A percentile compares a stretch with the other conserved stretches of the same genome.
Evolutionary conservation across 2,329 filamentous ascomycete genomes (phyloP).

Genomic region (Aspergillus terreus): DNA sequence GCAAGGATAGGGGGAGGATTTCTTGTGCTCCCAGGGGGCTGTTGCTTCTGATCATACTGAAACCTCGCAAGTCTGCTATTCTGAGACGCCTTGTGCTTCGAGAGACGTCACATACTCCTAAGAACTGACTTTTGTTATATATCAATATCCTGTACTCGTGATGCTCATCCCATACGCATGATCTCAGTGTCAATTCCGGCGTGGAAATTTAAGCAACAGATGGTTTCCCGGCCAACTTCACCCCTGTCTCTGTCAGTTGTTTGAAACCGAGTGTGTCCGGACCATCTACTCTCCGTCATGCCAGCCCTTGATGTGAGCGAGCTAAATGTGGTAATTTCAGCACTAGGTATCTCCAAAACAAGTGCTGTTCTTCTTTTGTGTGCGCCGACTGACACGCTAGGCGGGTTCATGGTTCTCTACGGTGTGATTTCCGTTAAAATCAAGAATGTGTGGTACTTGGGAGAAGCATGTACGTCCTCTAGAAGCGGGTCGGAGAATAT

Average conservation of each 20-base stretch:
- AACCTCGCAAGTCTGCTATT: too few relatives aligned
- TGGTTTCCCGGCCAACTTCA: neutral
- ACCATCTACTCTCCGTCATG: neutral
- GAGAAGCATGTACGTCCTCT: conserved; percentile 1
- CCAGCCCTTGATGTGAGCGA: conserved; percentile 1
- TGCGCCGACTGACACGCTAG: neutral
- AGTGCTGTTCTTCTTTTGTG: neutral
- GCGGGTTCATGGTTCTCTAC: conserved; percentile 1
- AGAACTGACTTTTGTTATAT: too few relatives aligned
- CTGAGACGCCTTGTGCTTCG: too few relatives aligned
- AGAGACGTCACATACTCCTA: too few relatives aligned
- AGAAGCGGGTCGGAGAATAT: neutral
- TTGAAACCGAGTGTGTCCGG: neutral
- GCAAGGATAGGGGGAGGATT: too few relatives aligned
- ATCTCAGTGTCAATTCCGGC: too few relatives aligned
- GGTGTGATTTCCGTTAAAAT: conserved; percentile 2
- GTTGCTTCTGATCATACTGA: too few relatives aligned
- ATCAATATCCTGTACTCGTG: too few relatives aligned
- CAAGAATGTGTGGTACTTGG: conserved; percentile 2
- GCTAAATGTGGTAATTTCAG: conserved; percentile 3
- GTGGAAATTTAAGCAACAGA: too few relatives aligned
- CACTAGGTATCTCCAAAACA: neutral
- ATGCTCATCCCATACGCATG: too few relatives aligned
- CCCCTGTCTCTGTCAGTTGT: neutral
- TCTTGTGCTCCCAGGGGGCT: too few relatives aligned